Conservation (phyloP, 805 yeast species). For the Starmera quercuum region DNA sequence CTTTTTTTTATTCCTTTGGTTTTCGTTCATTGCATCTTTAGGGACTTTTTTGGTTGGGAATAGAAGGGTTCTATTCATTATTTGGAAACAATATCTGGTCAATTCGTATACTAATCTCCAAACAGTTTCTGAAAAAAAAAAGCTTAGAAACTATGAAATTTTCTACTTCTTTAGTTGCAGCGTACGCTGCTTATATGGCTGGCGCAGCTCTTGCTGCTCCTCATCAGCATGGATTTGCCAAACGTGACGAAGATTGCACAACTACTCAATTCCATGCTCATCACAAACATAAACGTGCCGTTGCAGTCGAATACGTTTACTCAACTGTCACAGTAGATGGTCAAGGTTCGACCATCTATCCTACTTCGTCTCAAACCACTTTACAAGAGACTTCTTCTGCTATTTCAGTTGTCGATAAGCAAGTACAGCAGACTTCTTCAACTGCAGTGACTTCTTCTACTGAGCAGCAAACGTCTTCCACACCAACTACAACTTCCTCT, state of each 20-base stretch:
- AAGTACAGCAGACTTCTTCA: slow-evolving; percentile 11
- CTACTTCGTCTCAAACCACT: slow-evolving; percentile 15
- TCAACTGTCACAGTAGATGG: slow-evolving; percentile 47
- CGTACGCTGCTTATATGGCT: slow-evolving; percentile 22
- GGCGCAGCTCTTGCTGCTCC: slow-evolving; percentile 20
- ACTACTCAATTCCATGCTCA: slow-evolving; percentile 27
- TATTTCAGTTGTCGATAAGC: slow-evolving; percentile 10
- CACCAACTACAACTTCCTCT: slow-evolving; percentile 11
- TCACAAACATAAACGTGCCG: slow-evolving; percentile 44
- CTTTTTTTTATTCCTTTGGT: too few relatives aligned
- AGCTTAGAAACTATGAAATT: slow-evolving; percentile 29
- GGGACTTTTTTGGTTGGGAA: too few relatives aligned
- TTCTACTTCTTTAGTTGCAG: slow-evolving; percentile 18
- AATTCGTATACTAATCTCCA: too few relatives aligned
- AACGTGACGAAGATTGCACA: slow-evolving; percentile 16
- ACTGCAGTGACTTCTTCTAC: slow-evolving; percentile 19
- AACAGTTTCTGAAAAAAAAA: too few relatives aligned
- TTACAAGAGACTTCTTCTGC: slow-evolving; percentile 12
- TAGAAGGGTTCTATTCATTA: too few relatives aligned
- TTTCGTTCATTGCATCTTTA: too few relatives aligned
- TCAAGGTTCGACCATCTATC: slow-evolving; percentile 35
- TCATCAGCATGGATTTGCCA: slow-evolving; percentile 4
- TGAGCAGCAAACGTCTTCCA: slow-evolving; percentile 17
- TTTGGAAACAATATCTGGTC: too few relatives aligned
- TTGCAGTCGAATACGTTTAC: slow-evolving; percentile 43